These are phyloP conservation scores for Phytophthora sansomeana DNA, from an alignment of 352 stramenopile genomes.

Conservation along the genomic window DNA sequence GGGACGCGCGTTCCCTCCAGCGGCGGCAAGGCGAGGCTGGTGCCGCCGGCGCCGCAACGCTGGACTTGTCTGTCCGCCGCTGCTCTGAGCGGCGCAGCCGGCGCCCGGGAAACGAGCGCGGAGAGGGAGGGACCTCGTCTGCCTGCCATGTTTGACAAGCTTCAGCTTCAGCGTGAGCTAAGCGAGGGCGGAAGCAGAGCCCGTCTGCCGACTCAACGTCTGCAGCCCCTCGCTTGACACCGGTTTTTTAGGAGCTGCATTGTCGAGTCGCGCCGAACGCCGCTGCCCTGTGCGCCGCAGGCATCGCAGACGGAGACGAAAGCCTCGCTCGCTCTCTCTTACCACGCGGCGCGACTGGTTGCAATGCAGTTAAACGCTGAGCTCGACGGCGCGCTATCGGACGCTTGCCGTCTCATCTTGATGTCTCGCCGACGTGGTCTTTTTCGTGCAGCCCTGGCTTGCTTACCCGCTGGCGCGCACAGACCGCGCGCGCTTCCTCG, in stretches of 20 bases:
- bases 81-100: constrained; percentile 36
- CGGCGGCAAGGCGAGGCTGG: constrained; percentile 1
- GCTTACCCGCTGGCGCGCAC: constrained; percentile 12
- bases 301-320: constrained; percentile 15
- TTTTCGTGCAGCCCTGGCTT: constrained; percentile 19
- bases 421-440: constrained; percentile 17
- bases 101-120: constrained; percentile 25
- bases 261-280: constrained; percentile 24
- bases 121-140: constrained; percentile 32
- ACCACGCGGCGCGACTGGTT: constrained; percentile 21
- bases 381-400: constrained; percentile 19
- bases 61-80: constrained; percentile 4
- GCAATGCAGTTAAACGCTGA: constrained; percentile 12
- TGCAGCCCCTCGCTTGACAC: constrained; percentile 9
- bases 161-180: background rate
- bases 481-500: constrained; percentile 17
- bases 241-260: constrained; percentile 24
- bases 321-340: constrained; percentile 20
- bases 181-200: constrained; percentile 14
- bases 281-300: constrained; percentile 1
- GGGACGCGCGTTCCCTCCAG: constrained; percentile 21
- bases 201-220: constrained; percentile 31
- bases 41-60: background rate
- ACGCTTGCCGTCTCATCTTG: constrained; percentile 30
- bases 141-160: constrained; percentile 28